Percentiles rank a stretch among this genome's conserved stretches.
Evolutionary conservation across 306 rosid genomes (phyloP).

Genomic region (Cicer cuneatum): DNA sequence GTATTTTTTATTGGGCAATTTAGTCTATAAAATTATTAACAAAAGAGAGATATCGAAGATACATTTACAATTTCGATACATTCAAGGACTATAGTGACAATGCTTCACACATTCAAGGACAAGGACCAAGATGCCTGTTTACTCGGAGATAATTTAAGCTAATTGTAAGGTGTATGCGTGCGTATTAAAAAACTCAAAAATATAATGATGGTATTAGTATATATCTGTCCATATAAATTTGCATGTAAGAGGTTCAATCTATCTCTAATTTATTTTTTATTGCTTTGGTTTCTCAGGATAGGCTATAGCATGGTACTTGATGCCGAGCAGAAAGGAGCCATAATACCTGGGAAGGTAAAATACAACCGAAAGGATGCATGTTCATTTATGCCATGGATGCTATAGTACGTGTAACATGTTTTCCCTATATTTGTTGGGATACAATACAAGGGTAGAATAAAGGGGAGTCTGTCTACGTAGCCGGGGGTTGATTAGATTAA

Average conservation of each 20-base stretch:
- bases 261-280: not conserved
- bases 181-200: constrained; percentile 16
- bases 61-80: too few species aligned
- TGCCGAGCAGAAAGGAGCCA: constrained; percentile 89
- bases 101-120: too few species aligned
- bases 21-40: too few species aligned
- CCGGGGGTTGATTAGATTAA: not conserved
- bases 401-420: constrained; percentile 32
- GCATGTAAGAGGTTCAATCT: constrained; percentile 33
- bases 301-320: constrained; percentile 90
- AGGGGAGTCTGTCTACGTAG: not conserved
- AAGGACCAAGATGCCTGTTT: too few species aligned
- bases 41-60: too few species aligned
- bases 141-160: not conserved
- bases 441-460: constrained; percentile 1
- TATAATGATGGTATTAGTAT: constrained; percentile 15
- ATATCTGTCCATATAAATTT: constrained; percentile 5
- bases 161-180: not conserved
- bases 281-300: constrained; percentile 65
- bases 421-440: not conserved
- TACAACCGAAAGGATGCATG: constrained; percentile 17
- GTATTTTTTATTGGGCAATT: too few species aligned
- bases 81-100: too few species aligned
- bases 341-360: constrained; percentile 90
- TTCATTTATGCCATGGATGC: constrained; percentile 30